Conservation (phyloP, 495 filamentous ascomycete species). For the Sphaerosporella brunnea region DNA sequence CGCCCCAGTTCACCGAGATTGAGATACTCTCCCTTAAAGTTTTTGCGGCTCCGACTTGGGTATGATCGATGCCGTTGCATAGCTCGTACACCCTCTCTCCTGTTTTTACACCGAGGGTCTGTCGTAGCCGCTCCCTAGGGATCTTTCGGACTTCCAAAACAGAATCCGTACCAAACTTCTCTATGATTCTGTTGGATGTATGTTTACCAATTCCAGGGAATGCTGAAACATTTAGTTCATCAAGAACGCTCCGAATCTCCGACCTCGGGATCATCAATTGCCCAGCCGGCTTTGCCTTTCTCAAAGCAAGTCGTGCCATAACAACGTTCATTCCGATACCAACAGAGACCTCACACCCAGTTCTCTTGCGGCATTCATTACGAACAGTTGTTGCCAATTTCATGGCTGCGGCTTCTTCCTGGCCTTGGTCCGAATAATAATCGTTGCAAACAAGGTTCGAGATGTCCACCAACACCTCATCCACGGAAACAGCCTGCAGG, state of each 20-base stretch:
- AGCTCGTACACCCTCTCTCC: conserved; percentile 86
- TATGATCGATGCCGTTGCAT: conserved; percentile 67
- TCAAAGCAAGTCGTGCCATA: conserved; percentile 71
- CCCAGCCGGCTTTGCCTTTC: conserved; percentile 87
- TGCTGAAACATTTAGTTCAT: conserved; percentile 53
- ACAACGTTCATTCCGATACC: conserved; percentile 86
- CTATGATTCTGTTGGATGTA: conserved; percentile 65
- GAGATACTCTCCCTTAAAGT: conserved; percentile 68
- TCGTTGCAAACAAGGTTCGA: conserved; percentile 30
- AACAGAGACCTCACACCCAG: conserved; percentile 77
- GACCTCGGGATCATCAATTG: conserved; percentile 75
- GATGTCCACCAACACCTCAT: conserved; percentile 45
- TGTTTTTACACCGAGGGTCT: conserved; percentile 70
- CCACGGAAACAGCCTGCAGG: conserved; percentile 80
- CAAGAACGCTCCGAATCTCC: conserved; percentile 57
- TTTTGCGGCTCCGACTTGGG: conserved; percentile 53
- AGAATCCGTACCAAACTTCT: conserved; percentile 54
- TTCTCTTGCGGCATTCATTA: conserved; percentile 47
- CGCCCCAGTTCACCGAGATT: conserved; percentile 95
- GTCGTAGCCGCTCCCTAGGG: conserved; percentile 53
- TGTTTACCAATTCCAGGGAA: conserved; percentile 81
- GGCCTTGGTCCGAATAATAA: conserved; percentile 45
- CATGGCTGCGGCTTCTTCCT: conserved; percentile 67
- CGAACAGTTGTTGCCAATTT: conserved; percentile 52
- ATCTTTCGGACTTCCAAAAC: conserved; percentile 66